These are phyloP conservation scores for Skeletonema costatum DNA, from an alignment of 108 stramenopile species.

Conservation along the genomic window DNA sequence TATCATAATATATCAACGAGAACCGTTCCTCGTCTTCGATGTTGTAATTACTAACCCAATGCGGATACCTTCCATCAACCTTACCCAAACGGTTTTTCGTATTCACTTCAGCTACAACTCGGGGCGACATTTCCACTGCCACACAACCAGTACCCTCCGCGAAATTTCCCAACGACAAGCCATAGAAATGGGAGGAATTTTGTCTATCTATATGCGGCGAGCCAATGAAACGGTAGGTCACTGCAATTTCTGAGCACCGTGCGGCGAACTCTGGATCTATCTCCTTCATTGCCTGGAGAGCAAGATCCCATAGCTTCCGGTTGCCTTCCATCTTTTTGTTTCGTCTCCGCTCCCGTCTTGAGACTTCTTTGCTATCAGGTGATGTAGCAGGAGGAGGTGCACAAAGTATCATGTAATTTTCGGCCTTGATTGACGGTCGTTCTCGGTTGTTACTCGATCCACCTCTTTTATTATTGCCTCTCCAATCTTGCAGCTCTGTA, in stretches of 20 bases:
- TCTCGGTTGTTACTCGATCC: slow-evolving; percentile 21
- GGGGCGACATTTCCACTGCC: slow-evolving; percentile 33
- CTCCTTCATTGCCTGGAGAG: slow-evolving; percentile 30
- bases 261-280: slow-evolving; percentile 39
- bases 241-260: slow-evolving; percentile 47
- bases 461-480: slow-evolving; percentile 14
- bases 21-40: slow-evolving; percentile 22
- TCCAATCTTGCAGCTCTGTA: slow-evolving; percentile 23
- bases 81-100: slow-evolving; percentile 44
- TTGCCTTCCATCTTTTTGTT: slow-evolving; percentile 31
- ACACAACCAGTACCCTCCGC: slow-evolving; percentile 39
- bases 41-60: slow-evolving; percentile 44
- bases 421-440: slow-evolving; percentile 30
- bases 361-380: background rate
- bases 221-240: slow-evolving; percentile 49
- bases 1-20: slow-evolving; percentile 44
- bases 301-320: slow-evolving; percentile 36
- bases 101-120: slow-evolving; percentile 32
- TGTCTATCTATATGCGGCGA: slow-evolving; percentile 55
- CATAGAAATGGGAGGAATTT: slow-evolving; percentile 49
- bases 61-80: slow-evolving; percentile 52
- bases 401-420: slow-evolving; percentile 41
- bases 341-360: slow-evolving; percentile 17
- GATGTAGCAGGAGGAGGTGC: background rate
- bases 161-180: slow-evolving; percentile 38